A percentile compares a stretch with the other conserved stretches of the same genome.
Evolutionary conservation across 352 stramenopile genomes (phyloP).

Genomic region (Globisporangium heterothallicum): DNA sequence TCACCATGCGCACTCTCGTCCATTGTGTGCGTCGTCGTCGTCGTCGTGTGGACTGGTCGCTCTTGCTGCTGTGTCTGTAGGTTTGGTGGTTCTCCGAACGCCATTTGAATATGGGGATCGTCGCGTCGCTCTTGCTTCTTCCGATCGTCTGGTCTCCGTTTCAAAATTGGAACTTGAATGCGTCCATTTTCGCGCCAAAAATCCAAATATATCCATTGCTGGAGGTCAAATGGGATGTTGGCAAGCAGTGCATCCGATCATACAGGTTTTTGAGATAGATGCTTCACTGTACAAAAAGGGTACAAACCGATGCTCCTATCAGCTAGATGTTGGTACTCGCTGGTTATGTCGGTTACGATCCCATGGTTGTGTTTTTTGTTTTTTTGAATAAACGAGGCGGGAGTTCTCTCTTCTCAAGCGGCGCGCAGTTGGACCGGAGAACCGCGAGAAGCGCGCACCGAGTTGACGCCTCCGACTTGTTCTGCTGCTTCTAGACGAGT

Average conservation of each 20-base stretch:
- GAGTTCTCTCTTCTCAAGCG: neutral
- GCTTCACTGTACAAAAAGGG: no score
- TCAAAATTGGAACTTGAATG: neutral
- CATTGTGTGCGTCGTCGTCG: neutral
- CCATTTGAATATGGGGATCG: neutral
- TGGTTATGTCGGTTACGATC: no score
- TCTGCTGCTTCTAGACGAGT: no score
- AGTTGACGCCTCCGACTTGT: no score
- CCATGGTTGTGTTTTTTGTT: no score
- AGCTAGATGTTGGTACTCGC: no score
- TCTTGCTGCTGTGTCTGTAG: neutral
- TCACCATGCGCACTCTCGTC: conserved; percentile 6
- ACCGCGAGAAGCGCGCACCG: no score
- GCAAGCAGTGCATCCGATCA: no score
- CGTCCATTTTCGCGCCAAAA: neutral
- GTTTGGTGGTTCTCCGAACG: neutral
- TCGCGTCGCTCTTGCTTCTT: neutral
- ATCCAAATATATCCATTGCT: neutral
- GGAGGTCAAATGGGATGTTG: neutral
- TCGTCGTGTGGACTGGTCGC: neutral
- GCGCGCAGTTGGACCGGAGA: no score
- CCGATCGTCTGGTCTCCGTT: neutral
- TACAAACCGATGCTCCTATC: no score
- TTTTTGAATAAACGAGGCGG: no score
- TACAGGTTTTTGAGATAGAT: no score